Conservation (phyloP, 140 eudicot genomes). For the Cichorium intybus region DNA sequence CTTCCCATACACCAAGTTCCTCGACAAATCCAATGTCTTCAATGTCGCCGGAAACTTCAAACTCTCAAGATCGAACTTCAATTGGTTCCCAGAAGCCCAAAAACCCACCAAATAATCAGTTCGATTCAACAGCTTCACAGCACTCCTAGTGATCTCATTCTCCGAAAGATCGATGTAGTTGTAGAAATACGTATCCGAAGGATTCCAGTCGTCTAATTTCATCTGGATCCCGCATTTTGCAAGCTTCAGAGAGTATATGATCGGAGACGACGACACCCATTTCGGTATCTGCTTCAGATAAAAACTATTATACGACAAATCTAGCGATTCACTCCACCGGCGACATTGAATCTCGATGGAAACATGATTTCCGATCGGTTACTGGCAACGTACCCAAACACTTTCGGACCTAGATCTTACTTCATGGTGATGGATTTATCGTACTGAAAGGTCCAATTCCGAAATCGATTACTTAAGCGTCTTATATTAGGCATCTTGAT, state of each 20-base stretch:
- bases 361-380: too few relatives aligned
- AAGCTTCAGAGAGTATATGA: conserved; percentile 53
- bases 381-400: too few relatives aligned
- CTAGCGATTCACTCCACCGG: conserved; percentile 59
- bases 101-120: conserved; percentile 45
- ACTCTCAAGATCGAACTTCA: conserved; percentile 44
- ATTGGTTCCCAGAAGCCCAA: conserved; percentile 38
- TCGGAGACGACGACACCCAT: conserved; percentile 52
- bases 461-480: too few relatives aligned
- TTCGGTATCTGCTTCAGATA: conserved; percentile 42
- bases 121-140: conserved; percentile 34
- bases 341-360: too few relatives aligned
- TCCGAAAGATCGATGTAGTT: conserved; percentile 61
- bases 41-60: conserved; percentile 36
- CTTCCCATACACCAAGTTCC: conserved; percentile 45
- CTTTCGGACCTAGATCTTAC: too few relatives aligned
- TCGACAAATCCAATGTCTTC: conserved; percentile 50
- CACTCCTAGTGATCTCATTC: conserved; percentile 53
- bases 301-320: conserved; percentile 47
- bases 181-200: conserved; percentile 42
- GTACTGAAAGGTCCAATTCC: too few relatives aligned
- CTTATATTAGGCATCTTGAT: too few relatives aligned
- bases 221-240: conserved; percentile 64
- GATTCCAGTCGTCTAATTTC: conserved; percentile 52
- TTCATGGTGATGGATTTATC: too few relatives aligned